phyloP scores from a whole-genome alignment of 129 eudicot species.

The Apium graveolens region DNA sequence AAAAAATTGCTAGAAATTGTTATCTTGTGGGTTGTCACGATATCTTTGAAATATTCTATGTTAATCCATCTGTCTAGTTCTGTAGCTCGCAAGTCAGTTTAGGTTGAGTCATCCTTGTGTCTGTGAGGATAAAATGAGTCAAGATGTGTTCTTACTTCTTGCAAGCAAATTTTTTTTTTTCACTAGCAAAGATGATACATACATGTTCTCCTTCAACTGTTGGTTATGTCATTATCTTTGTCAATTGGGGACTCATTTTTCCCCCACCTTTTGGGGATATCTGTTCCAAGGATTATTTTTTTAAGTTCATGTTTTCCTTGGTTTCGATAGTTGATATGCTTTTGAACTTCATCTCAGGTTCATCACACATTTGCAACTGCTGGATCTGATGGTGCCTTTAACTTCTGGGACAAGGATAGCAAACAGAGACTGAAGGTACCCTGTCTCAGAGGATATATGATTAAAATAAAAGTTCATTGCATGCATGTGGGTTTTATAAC shows the following conservation, averaged over 20 bases:
- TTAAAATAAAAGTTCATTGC: neutral
- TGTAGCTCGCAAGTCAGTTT: neutral
- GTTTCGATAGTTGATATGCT: neutral
- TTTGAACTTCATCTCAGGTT: constrained; percentile 33
- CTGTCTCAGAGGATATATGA: neutral
- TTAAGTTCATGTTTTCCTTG: neutral
- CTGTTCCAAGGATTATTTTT: too few relatives aligned
- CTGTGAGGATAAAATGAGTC: neutral
- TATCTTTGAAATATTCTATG: neutral
- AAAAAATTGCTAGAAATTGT: neutral
- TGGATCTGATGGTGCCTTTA: constrained; percentile 94
- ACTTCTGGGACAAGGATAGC: constrained; percentile 98
- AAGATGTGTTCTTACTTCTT: neutral
- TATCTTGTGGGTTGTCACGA: neutral
- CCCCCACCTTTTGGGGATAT: neutral
- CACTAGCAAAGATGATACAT: neutral
- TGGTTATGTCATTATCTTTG: neutral
- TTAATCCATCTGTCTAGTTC: neutral
- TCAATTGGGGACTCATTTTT: neutral
- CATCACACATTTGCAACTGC: constrained; percentile 93
- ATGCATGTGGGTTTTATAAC: neutral
- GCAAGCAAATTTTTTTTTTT: neutral
- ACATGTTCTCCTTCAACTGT: neutral
- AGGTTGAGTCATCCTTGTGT: neutral
- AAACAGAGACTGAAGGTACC: constrained; percentile 89